Conservation (phyloP, 345 rosid species). For the Syzygium aqueum region DNA sequence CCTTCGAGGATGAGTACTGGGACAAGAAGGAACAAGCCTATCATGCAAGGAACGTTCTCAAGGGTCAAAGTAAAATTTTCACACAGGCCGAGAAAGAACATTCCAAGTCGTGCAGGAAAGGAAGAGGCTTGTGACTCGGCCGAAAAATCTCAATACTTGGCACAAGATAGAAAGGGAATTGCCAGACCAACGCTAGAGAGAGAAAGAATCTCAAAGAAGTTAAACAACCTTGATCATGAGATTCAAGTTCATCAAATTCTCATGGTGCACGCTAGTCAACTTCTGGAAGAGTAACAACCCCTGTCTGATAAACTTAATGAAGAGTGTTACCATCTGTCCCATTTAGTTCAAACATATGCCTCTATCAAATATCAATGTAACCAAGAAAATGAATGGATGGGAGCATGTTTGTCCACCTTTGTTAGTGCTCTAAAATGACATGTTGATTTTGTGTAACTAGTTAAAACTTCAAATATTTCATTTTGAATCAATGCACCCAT, state of each 20-base stretch:
- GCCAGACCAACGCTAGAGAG: neutral
- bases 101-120: neutral
- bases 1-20: too few relatives aligned
- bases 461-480: neutral
- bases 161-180: neutral
- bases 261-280: neutral
- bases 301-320: too few relatives aligned
- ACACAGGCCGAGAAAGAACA: too few relatives aligned
- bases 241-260: neutral
- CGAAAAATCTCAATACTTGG: neutral
- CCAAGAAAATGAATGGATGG: neutral
- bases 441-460: too few relatives aligned
- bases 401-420: neutral
- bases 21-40: too few relatives aligned
- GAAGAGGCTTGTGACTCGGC: neutral
- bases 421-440: neutral
- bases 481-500: neutral
- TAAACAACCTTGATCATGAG: neutral
- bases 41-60: too few relatives aligned
- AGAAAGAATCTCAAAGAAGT: neutral
- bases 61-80: too few relatives aligned
- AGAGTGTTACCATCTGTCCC: neutral
- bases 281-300: neutral
- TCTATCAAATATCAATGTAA: neutral
- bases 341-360: neutral